Percentiles rank a stretch among this genome's conserved stretches.
phyloP scores from a whole-genome alignment of 192 early-diverging fungal species.

The Linnemannia zychae region DNA sequence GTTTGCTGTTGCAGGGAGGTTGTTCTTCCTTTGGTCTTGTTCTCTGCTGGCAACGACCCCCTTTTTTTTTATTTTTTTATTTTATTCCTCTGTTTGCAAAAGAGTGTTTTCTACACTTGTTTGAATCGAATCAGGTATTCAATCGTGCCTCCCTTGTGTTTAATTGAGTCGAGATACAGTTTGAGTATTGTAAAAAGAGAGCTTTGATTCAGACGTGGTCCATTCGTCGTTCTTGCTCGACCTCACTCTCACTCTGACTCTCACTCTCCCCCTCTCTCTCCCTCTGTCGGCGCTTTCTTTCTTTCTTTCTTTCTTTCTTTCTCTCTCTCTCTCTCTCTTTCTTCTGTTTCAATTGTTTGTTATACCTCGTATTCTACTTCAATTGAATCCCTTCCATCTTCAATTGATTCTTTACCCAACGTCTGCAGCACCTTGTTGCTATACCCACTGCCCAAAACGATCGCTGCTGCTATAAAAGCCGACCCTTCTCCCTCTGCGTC shows the following conservation, averaged over 20 bases:
- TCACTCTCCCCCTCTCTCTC: not conserved
- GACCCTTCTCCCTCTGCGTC: not conserved
- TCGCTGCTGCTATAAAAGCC: slow-evolving; percentile 15
- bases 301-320: not conserved
- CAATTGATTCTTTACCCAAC: not conserved
- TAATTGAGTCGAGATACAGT: not conserved
- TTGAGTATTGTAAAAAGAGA: not conserved
- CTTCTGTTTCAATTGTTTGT: not conserved
- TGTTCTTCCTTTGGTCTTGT: too few relatives aligned
- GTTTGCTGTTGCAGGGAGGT: too few relatives aligned
- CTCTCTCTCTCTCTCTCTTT: too few relatives aligned
- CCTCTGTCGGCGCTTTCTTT: not conserved
- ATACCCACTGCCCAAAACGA: not conserved
- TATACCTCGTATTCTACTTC: too few relatives aligned
- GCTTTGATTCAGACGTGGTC: too few relatives aligned
- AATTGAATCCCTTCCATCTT: not conserved
- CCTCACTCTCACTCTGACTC: not conserved
- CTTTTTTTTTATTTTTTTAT: too few relatives aligned
- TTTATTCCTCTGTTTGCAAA: too few relatives aligned
- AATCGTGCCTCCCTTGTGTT: not conserved
- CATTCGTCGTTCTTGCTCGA: too few relatives aligned
- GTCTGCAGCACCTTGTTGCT: not conserved
- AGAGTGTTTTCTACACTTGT: too few relatives aligned
- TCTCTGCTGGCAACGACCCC: too few relatives aligned
- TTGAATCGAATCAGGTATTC: not conserved